Conservation (phyloP, 2,329 filamentous ascomycete genomes). For the Penicillium paneum region DNA sequence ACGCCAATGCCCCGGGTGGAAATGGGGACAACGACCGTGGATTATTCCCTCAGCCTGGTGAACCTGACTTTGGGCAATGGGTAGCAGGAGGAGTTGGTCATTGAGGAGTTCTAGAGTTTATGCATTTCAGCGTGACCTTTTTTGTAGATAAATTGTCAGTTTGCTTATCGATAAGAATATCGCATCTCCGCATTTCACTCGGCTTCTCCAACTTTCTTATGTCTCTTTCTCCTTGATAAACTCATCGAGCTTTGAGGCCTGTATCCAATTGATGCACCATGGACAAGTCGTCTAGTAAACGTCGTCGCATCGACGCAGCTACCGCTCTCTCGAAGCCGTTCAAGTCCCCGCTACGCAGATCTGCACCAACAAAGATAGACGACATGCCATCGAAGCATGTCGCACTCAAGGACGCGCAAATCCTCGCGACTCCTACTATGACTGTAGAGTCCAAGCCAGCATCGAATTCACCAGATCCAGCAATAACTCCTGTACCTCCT, state of each 20-base stretch:
- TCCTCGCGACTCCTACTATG: background rate
- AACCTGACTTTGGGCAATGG: constrained; percentile 68
- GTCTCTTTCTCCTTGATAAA: background rate
- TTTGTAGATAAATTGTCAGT: constrained; percentile 14
- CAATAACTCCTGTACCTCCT: constrained; percentile 2
- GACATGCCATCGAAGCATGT: constrained; percentile 11
- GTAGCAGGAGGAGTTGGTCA: constrained; percentile 62
- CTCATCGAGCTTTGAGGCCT: background rate
- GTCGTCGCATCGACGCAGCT: constrained; percentile 59
- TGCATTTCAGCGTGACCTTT: constrained; percentile 5
- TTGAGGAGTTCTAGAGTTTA: constrained; percentile 25
- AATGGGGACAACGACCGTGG: constrained; percentile 46
- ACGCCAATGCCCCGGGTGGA: constrained; percentile 24
- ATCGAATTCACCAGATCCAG: background rate
- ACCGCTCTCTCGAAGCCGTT: constrained; percentile 67
- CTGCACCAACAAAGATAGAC: constrained; percentile 18
- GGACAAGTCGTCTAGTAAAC: constrained; percentile 50
- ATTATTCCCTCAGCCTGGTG: constrained; percentile 63
- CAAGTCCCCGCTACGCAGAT: constrained; percentile 63
- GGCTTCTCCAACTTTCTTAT: background rate
- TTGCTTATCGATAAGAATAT: constrained; percentile 19
- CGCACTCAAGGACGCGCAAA: background rate
- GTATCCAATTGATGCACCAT: constrained; percentile 7
- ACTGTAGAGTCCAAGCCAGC: background rate
- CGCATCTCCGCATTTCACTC: constrained; percentile 2